Conservation (phyloP, 139 green algal species). For the Helicosporidium sp. region DNA sequence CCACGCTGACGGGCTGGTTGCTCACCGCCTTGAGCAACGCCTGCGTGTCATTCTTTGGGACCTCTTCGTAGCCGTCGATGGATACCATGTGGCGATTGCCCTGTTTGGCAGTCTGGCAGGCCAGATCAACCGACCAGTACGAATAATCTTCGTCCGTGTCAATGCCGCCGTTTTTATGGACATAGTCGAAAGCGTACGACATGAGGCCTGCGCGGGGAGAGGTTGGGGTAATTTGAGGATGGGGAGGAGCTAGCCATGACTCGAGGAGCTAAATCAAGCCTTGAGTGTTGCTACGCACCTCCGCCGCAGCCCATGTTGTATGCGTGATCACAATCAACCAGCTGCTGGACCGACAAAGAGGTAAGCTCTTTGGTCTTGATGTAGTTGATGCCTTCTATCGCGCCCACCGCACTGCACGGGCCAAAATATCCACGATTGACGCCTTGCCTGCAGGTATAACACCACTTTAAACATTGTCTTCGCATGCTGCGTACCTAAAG, state of each 20-base stretch:
- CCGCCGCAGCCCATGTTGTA: slow-evolving; percentile 23
- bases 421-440: too few relatives aligned
- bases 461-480: neutral
- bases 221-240: too few relatives aligned
- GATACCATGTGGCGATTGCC: slow-evolving; percentile 24
- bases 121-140: slow-evolving; percentile 41
- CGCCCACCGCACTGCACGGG: neutral
- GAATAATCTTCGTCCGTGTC: slow-evolving; percentile 67
- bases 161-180: slow-evolving; percentile 41
- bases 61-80: slow-evolving; percentile 71
- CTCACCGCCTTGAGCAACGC: slow-evolving; percentile 43
- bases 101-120: slow-evolving; percentile 37
- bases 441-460: too few relatives aligned
- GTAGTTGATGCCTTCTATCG: slow-evolving; percentile 55
- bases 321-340: slow-evolving; percentile 71
- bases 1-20: slow-evolving; percentile 66
- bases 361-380: slow-evolving; percentile 60
- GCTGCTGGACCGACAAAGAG: slow-evolving; percentile 74
- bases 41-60: slow-evolving; percentile 38
- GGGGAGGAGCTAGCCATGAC: too few relatives aligned
- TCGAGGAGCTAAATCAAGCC: too few relatives aligned
- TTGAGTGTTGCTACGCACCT: too few relatives aligned
- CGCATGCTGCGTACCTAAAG: neutral
- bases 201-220: too few relatives aligned
- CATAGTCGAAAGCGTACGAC: slow-evolving; percentile 52